These are phyloP conservation scores for Diaporthe batatas DNA, from an alignment of 2,329 filamentous ascomycete genomes.

Conservation along the genomic window DNA sequence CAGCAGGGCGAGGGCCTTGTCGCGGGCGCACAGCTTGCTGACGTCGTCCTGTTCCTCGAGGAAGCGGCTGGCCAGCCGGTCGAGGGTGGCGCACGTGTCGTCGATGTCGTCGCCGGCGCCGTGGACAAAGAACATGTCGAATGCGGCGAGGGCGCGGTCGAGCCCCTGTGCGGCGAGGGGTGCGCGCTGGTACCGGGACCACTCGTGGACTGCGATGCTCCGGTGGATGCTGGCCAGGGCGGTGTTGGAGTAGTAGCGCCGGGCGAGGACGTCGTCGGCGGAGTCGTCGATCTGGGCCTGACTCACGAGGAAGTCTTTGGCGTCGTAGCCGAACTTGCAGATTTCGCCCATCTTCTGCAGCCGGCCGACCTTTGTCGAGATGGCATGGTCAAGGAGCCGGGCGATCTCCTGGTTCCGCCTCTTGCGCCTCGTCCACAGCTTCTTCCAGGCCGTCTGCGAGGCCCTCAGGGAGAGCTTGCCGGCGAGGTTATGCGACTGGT, in stretches of 20 bases:
- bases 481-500: constrained; percentile 70
- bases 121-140: constrained; percentile 89
- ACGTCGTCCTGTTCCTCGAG: constrained; percentile 64
- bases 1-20: constrained; percentile 77
- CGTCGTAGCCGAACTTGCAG: constrained; percentile 82
- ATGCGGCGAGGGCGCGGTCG: constrained; percentile 82
- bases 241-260: constrained; percentile 81
- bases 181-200: constrained; percentile 68
- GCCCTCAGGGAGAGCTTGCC: constrained; percentile 67
- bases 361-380: constrained; percentile 78
- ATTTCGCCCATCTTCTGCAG: constrained; percentile 79
- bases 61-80: constrained; percentile 72
- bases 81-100: constrained; percentile 75
- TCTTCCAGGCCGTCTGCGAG: constrained; percentile 79
- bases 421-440: constrained; percentile 71
- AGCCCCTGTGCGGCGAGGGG: constrained; percentile 57
- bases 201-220: constrained; percentile 81
- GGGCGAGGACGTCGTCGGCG: constrained; percentile 80
- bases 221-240: constrained; percentile 86
- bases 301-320: constrained; percentile 83
- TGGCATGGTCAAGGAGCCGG: constrained; percentile 73
- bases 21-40: constrained; percentile 69
- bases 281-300: constrained; percentile 72
- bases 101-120: constrained; percentile 78
- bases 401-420: constrained; percentile 65